Percentiles rank a stretch among this genome's conserved stretches.
phyloP scores from a whole-genome alignment of 192 early-diverging fungal genomes.

The Coemansia sp. region DNA sequence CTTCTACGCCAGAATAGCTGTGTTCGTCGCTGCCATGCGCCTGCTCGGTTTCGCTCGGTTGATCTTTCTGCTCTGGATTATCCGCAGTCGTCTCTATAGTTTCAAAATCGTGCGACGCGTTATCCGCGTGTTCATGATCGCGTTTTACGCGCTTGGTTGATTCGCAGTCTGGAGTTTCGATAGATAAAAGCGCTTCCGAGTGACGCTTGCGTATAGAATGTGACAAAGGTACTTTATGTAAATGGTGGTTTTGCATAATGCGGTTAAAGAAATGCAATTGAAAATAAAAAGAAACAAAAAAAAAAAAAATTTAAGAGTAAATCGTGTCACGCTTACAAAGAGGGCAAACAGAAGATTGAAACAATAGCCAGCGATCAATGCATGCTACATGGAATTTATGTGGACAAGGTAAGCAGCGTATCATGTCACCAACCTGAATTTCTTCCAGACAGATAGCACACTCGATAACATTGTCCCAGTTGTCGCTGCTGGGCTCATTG shows the following conservation, averaged over 20 bases:
- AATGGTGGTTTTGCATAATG: background rate
- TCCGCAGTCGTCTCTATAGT: background rate
- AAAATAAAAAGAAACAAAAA: no score
- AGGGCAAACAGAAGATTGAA: constrained; percentile 51
- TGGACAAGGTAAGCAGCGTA: constrained; percentile 43
- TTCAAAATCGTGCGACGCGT: no score
- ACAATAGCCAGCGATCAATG: constrained; percentile 53
- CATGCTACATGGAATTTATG: constrained; percentile 51
- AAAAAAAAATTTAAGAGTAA: no score
- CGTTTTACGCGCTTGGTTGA: no score
- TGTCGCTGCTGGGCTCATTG: constrained; percentile 1
- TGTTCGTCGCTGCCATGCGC: background rate
- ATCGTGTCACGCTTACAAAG: constrained; percentile 49
- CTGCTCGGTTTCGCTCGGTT: background rate
- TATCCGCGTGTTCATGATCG: no score
- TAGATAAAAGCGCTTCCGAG: no score
- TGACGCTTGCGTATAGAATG: no score
- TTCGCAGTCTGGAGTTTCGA: no score
- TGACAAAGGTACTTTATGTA: no score
- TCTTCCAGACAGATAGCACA: constrained; percentile 53
- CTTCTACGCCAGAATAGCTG: background rate
- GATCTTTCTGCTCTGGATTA: background rate
- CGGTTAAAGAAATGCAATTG: no score
- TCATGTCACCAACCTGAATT: constrained; percentile 28
- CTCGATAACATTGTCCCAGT: constrained; percentile 12